Evolutionary conservation across 2,329 filamentous ascomycete genomes (phyloP).

Genomic region (Epichloe sibirici): DNA sequence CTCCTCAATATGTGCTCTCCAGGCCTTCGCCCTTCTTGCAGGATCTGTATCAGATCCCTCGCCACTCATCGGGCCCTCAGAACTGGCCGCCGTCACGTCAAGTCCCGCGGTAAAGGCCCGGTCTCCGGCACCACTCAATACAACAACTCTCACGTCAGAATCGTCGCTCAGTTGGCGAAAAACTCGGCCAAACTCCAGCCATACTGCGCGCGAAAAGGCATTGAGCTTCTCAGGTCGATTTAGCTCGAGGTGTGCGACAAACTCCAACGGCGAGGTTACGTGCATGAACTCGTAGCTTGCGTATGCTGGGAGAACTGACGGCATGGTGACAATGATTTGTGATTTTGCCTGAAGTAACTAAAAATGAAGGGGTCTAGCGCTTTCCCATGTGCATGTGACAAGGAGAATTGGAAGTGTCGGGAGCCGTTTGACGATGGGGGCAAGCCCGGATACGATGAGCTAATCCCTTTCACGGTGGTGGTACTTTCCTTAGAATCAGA

Average conservation of each 20-base stretch:
- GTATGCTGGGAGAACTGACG: slow-evolving; percentile 15
- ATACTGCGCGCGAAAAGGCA: slow-evolving; percentile 75
- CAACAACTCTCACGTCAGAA: slow-evolving; percentile 59
- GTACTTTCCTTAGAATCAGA: no score
- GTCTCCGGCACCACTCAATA: slow-evolving; percentile 72
- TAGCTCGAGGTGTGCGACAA: slow-evolving; percentile 85
- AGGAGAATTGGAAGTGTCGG: no score
- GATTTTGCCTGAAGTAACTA: neutral
- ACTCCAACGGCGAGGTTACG: slow-evolving; percentile 56
- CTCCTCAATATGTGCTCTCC: slow-evolving; percentile 59
- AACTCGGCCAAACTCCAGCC: slow-evolving; percentile 63
- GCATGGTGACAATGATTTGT: neutral
- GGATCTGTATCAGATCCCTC: slow-evolving; percentile 33
- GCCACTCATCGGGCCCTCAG: slow-evolving; percentile 33
- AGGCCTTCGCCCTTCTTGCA: slow-evolving; percentile 47
- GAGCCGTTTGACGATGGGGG: no score
- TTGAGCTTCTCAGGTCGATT: slow-evolving; percentile 81
- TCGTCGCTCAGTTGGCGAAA: slow-evolving; percentile 63
- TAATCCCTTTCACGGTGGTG: no score
- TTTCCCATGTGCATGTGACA: no score
- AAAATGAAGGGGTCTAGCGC: neutral
- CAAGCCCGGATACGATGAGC: no score
- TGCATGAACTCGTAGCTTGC: slow-evolving; percentile 56
- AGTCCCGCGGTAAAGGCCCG: slow-evolving; percentile 78
- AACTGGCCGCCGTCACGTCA: slow-evolving; percentile 61